Evolutionary conservation across 768 basidiomycete species (phyloP), one percentile per base, ranked within the genome.

Genomic region (Boletus subparvulus): DNA sequence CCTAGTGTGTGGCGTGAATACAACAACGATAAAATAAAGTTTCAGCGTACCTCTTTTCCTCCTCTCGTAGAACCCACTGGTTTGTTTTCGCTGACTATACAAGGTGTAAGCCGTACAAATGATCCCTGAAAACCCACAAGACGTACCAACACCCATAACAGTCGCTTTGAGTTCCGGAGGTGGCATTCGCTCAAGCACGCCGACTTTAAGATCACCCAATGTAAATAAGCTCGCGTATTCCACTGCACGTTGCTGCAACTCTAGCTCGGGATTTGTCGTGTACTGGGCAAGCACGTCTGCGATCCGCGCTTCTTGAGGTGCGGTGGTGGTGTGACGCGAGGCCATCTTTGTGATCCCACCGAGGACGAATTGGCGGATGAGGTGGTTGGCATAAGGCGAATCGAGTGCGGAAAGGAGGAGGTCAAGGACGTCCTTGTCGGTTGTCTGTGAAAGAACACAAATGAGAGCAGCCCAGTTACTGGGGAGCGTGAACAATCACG

Each of bases 121-220:
- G 7, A 42, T 10, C 13, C 12, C 39, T n/a, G 14, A 47, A 26
- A 28, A 28, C 42, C 0, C 26, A 52, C 7, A 13, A 36, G 39
- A 75, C 84, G 61, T 62, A 95, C 94, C 91, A 57, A 89, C 82
- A 45, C 93, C 97, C 81, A 96, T 90, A 3, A 98, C 91, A 3
- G 96, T 98, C n/a, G 90, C 88, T 75, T 95, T 97, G 61, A 98
- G 75, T 71, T 99, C 97, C 2, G 97, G 97, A 6, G 93, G 90
- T n/a, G 97, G 97, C 97, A 99, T 99, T 53, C 94, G 83, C 76
- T 99, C 97, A 57, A 98, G 72, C 1, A 99, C 94, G 37, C 96
- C 97, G 9, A 81, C 79, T 56, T 83, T 80, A 21, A 90, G 75
- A n/a, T 90, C 85, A 6, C 87, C 87, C 9, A 92, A 74, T 30